Conservation (phyloP, 495 filamentous ascomycete genomes). For the Penicillium desertorum region DNA sequence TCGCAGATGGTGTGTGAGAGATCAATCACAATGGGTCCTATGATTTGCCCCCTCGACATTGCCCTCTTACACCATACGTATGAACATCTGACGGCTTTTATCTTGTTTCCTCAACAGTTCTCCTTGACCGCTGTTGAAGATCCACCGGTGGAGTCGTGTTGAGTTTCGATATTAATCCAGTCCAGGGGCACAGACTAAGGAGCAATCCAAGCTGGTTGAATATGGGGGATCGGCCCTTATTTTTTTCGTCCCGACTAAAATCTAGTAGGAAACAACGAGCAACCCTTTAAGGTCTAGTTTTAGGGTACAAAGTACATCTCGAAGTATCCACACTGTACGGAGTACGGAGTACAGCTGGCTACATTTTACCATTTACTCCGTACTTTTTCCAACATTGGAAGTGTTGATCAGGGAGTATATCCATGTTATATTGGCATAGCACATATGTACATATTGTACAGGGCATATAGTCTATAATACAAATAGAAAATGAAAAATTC, state of each 20-base stretch:
- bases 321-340: background rate
- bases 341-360: background rate
- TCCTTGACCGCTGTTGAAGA: conserved; percentile 18
- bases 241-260: conserved; percentile 9
- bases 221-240: conserved; percentile 21
- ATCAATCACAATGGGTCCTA: conserved; percentile 8
- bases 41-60: conserved; percentile 7
- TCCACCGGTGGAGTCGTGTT: conserved; percentile 17
- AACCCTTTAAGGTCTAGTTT: conserved; percentile 1
- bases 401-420: background rate
- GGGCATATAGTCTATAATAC: background rate
- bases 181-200: conserved; percentile 29
- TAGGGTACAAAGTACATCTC: background rate
- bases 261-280: background rate
- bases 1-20: conserved; percentile 10
- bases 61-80: conserved; percentile 2
- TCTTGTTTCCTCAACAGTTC: background rate
- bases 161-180: conserved; percentile 12
- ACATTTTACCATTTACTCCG: background rate
- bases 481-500: background rate
- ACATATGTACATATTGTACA: background rate
- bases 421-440: background rate
- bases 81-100: conserved; percentile 9
- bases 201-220: conserved; percentile 26
- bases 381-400: background rate